Evolutionary conservation across 192 early-diverging fungal genomes (phyloP), one percentile per base, ranked within the genome.

Genomic region (Borealophlyctis nickersoniae): DNA sequence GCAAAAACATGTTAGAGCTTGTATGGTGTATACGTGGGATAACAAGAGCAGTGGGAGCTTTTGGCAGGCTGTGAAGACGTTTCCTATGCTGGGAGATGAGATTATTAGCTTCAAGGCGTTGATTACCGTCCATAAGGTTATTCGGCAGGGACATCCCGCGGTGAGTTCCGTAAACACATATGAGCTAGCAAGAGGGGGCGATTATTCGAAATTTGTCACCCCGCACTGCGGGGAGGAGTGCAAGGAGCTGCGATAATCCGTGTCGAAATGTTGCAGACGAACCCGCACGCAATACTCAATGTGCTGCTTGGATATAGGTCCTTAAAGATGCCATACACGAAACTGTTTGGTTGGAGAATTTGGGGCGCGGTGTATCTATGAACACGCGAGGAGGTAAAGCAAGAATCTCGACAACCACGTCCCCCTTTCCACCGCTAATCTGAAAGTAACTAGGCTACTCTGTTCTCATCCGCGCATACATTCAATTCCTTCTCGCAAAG

Each of bases 31-130:
- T 70, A 97, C 94, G 26, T 92, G 89, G 88, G 94, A 98, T 71
- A 83, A 89, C 72, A 91, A 92, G 64, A 86, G 89, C 3, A 89
- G 91, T 5, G 85, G 85, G 36, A 85, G 90, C 23, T 83, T 98
- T 56, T 97, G 91, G 91, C 80, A 84, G 58, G 89, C 83, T 26
- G 75, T 98, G 50, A 90, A 90, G 75, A 80, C 87, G n/a, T 88
- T 86, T 60, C 96, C 96, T 35, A 81, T 96, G 57, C 67, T 92
- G 49, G 85, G 89, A 19, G 92, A 96, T 78, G 96, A 98, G 69
- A 83, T 98, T n/a, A 87, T 95, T 69, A 91, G 88, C 51, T 98
- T 92, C 81, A 98, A 98, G 79, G 91, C 92, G 27, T 78, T 98
- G 59, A 93, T 98, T 67, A 82, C 88, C 22, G 80, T 91, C 60